Base-by-base conservation (phyloP, 805 yeast species). In the Candida tibetensis region DNA sequence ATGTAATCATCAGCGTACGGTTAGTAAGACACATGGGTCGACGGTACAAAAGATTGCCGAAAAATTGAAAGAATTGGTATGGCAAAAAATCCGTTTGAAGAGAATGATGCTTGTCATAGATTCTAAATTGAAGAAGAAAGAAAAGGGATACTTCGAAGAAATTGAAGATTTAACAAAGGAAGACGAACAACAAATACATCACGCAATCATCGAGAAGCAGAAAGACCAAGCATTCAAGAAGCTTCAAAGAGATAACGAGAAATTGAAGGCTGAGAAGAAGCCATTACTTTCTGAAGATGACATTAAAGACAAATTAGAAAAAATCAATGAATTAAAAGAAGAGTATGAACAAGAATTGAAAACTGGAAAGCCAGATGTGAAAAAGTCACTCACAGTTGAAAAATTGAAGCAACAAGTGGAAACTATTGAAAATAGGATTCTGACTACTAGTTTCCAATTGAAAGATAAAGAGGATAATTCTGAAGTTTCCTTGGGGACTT, bases 1-100 rank as follows among this genome's bases (percentile, higher is more conserved):
- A 52, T 90, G 98, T 84, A 90, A 90, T 72, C 98, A 90, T 75
- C 98, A 90, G 72, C 81, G 96, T 62, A 79, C 95, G 14, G 89
- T 90, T 7, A 77, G 89, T 34, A 91, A 90, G 57, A 78, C 79
- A 4, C 97, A 91, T 55, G 95, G 85, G 32, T 76, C 77, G 17
- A 72, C 89, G 4, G 87, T 91, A 43, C 85, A 79, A 47, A 87
- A 83, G 57, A 88, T 88, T 31, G 77, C 69, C 47, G 95, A 84
- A 37, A 81, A 74, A 51, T 76, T 91, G 40, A 76, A 80, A 52
- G 97, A 90, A 64, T 70, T 89, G 65, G 62, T 77, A 37, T 90
- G 96, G 95, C 87, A 84, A 51, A 85, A 82, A 59, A 77, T 82
- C 38, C 72, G 95, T 45, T 59, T 72, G 30, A 86, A 87, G 66